phyloP scores from a whole-genome alignment of 352 stramenopile species.

The Nothophytophthora sp. region DNA sequence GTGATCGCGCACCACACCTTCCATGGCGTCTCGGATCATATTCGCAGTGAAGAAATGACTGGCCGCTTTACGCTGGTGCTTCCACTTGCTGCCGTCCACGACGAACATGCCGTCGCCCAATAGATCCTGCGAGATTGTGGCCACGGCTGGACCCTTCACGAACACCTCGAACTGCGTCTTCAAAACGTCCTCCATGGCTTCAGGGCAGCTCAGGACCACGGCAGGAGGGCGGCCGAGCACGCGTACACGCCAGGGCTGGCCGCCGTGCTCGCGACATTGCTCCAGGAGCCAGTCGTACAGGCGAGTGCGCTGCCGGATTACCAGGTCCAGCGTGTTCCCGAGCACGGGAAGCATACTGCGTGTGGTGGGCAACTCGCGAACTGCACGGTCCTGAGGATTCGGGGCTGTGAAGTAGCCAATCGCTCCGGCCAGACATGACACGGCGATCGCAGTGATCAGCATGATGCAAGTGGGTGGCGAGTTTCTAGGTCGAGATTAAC shows the following conservation, averaged over 20 bases:
- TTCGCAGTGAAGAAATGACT: slow-evolving; percentile 88
- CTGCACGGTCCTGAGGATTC: slow-evolving; percentile 23
- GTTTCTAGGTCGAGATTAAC: too few relatives aligned
- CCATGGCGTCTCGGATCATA: slow-evolving; percentile 56
- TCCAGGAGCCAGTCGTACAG: slow-evolving; percentile 69
- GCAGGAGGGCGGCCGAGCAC: slow-evolving; percentile 34
- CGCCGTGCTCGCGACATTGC: slow-evolving; percentile 37
- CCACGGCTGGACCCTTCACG: slow-evolving; percentile 48
- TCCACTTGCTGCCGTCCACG: slow-evolving; percentile 65
- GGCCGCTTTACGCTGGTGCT: slow-evolving; percentile 78
- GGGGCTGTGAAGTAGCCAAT: slow-evolving; percentile 29
- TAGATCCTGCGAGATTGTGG: slow-evolving; percentile 47
- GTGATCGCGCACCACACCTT: slow-evolving; percentile 43
- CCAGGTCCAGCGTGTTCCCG: slow-evolving; percentile 59
- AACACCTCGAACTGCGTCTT: slow-evolving; percentile 80
- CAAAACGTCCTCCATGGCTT: slow-evolving; percentile 56
- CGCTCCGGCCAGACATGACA: slow-evolving; percentile 18
- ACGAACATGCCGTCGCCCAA: slow-evolving; percentile 81
- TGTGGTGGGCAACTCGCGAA: slow-evolving; percentile 38
- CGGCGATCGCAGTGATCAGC: slow-evolving; percentile 19
- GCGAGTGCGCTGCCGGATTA: slow-evolving; percentile 35
- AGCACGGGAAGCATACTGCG: slow-evolving; percentile 48
- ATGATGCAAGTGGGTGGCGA: not conserved
- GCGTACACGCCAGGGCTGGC: slow-evolving; percentile 43
- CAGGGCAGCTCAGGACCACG: slow-evolving; percentile 39